Base-by-base conservation (phyloP, 108 stramenopile species). In the Pinguiococcus pyrenoidosus region DNA sequence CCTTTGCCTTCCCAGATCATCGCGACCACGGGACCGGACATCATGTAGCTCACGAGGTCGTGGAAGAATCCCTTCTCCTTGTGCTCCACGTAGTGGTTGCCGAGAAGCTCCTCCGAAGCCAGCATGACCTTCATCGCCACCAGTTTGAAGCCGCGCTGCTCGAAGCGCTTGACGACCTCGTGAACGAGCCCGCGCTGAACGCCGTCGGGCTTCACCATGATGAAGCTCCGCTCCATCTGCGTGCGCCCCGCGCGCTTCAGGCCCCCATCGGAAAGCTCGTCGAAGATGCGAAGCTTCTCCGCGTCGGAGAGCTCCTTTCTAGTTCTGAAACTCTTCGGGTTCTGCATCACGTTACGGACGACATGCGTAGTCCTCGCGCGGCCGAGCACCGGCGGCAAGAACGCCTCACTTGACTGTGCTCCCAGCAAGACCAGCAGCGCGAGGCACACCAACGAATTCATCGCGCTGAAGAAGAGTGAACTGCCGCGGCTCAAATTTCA, bases 201-300 rank as follows among this genome's bases (percentile, higher is more conserved):
- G 32, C 92, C 96, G 60, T 99, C 96, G 32, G 96, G 96, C 81
- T 99, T 94, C 80, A 89, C 80, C 85, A 85, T 84, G 59, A 88
- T 68, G 67, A 83, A 87, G 37, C 81, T 84, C 26, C 84, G 76
- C 57, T 89, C 87, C 49, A 76, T 81, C n/a, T n/a, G n/a, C n/a
- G n/a, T n/a, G n/a, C n/a, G n/a, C n/a, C n/a, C n/a, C n/a, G n/a
- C 63, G 73, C 77, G 51, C 78, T 82, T 16, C 37, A 16, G 37
- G 37, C 8, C n/a, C n/a, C n/a, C n/a, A n/a, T n/a, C n/a, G n/a
- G n/a, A n/a, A n/a, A n/a, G n/a, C n/a, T n/a, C n/a, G n/a, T n/a
- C n/a, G n/a, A n/a, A n/a, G n/a, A n/a, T n/a, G n/a, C n/a, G n/a
- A n/a, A n/a, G n/a, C n/a, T n/a, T n/a, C n/a, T n/a, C n/a, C n/a